Base-by-base conservation (phyloP, 2,329 filamentous ascomycete species). In the Pezicula neosporulosa region DNA sequence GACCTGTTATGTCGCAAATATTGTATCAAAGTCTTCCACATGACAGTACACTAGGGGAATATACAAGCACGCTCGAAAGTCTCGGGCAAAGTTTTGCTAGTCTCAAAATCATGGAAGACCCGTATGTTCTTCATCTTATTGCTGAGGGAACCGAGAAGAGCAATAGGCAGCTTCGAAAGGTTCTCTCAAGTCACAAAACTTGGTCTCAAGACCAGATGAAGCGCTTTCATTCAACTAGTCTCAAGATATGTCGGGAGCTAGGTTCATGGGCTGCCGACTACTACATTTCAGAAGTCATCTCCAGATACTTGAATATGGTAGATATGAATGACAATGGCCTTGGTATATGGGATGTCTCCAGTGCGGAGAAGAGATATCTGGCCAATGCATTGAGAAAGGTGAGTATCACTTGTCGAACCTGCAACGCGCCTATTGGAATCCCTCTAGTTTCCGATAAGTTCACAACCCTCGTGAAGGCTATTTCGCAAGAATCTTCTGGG, bases 191-290 rank as follows among this genome's bases (percentile, higher is more conserved):
- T 39, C 61, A 70, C 7, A 72, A 77, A 16, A 85, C 82, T 0
- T 78, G 73, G 56, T 71, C 73, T 28, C 77, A 75, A 35, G 72
- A 72, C 21, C 80, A 88, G 56, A 68, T 91, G 57, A 76, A 71
- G 49, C 70, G 70, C 0, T 75, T 91, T 7, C 70, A 72, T 41
- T 70, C 71, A 2, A 80, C 77, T 30, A 73, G 77, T 12, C 44
- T 56, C 1, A 73, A 76, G 13, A 73, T 91, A 1, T 72, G 72
- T 19, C 58, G 65, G 3, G 77, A 87, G 43, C 73, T 91, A 4
- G 89, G 89, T 0, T 57, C 72, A 1, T 92, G 86, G 85, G 86
- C 86, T 1, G 78, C 79, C 0, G 84, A 91, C 45, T 78, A 77
- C 46, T 91, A 85, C 62, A 78, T 91, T 9, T 63, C 69, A 50